A percentile compares a stretch with the other conserved stretches of the same genome.
Evolutionary conservation across 257 asterid species (phyloP).

Genomic region (Solanum paucissectum): DNA sequence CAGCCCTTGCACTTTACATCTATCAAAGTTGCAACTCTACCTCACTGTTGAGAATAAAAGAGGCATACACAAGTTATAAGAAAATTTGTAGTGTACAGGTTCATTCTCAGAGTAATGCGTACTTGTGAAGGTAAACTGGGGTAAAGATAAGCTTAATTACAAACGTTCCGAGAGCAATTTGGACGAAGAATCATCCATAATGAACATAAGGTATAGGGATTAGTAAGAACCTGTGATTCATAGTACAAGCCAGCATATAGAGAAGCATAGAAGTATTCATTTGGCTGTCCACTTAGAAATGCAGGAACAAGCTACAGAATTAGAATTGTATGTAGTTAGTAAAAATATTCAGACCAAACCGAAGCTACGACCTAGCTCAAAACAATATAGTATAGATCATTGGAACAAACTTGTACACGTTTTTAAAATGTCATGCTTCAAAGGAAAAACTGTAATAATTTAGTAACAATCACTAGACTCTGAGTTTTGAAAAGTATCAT

Average conservation of each 20-base stretch:
- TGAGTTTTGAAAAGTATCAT: background rate
- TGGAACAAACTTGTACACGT: background rate
- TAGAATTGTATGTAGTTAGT: slow-evolving; percentile 1
- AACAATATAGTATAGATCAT: background rate
- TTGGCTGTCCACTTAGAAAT: slow-evolving; percentile 49
- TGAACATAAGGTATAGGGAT: background rate
- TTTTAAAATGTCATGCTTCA: background rate
- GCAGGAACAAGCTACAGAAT: slow-evolving; percentile 49
- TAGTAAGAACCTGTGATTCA: slow-evolving; percentile 62
- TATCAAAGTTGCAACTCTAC: background rate
- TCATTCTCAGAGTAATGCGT: background rate
- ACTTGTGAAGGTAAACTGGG: background rate
- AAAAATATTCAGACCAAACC: background rate
- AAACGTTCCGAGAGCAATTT: background rate
- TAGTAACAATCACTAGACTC: background rate
- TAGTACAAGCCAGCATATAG: slow-evolving; percentile 79
- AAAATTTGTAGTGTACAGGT: background rate
- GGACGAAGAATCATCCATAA: background rate
- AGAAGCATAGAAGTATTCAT: slow-evolving; percentile 70
- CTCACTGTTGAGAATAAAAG: background rate
- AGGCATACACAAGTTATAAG: background rate
- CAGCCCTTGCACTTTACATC: background rate
- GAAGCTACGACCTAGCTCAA: background rate
- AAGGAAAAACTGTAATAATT: background rate
- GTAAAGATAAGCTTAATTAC: background rate